Evolutionary conservation across 179 eudicot species (phyloP).

Genomic region (Silene coronaria): DNA sequence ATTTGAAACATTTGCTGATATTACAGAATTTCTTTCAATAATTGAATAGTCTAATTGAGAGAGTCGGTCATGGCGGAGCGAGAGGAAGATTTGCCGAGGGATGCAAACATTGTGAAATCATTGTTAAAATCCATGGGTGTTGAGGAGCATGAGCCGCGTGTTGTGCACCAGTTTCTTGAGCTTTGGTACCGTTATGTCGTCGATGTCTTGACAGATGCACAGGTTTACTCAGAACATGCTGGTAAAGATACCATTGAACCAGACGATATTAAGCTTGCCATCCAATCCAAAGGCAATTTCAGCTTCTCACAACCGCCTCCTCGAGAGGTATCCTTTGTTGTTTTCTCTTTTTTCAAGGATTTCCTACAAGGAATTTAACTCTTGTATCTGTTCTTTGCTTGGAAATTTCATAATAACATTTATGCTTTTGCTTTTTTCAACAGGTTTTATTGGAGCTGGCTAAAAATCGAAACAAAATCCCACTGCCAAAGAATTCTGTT

Average conservation of each 20-base stretch:
- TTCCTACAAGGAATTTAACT: no score
- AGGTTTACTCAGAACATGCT: conserved; percentile 93
- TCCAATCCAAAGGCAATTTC: conserved; percentile 78
- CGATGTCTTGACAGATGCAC: conserved; percentile 82
- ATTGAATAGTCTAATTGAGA: no score
- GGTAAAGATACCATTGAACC: conserved; percentile 62
- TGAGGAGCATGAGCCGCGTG: conserved; percentile 85
- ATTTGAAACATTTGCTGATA: no score
- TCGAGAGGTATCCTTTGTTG: conserved; percentile 58
- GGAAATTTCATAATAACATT: no score
- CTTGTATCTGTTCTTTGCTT: no score
- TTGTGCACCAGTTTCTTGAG: conserved; percentile 79
- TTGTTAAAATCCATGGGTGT: conserved; percentile 89
- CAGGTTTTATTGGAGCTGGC: conserved; percentile 87
- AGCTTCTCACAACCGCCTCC: conserved; percentile 98
- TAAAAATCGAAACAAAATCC: conserved; percentile 71
- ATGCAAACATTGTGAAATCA: conserved; percentile 78
- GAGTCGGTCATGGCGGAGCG: conserved; percentile 53
- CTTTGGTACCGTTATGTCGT: conserved; percentile 83
- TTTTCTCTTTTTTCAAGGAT: no score
- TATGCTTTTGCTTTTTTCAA: neutral
- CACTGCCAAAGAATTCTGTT: conserved; percentile 57
- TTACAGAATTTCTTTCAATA: no score
- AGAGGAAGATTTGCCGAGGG: conserved; percentile 79
- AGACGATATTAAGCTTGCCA: conserved; percentile 85